Percentiles rank a stretch among this genome's conserved stretches.
Conservation (phyloP, 768 basidiomycete genomes). For the Leucocoprinus sp. region DNA sequence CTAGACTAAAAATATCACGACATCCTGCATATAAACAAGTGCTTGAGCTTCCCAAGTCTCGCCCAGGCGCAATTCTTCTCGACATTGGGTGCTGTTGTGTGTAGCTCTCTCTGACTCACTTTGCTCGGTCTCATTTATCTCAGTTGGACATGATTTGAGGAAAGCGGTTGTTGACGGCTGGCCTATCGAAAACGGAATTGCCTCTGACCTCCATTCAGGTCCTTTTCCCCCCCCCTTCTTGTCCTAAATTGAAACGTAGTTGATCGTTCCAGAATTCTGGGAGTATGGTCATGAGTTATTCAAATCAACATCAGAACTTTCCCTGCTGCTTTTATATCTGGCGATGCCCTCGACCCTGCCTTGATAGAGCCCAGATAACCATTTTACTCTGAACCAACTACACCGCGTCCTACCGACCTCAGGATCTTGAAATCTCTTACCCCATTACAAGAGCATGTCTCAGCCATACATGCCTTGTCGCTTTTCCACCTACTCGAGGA, state of each 20-base stretch:
- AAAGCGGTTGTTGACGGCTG: conserved; percentile 33
- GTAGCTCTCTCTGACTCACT: conserved; percentile 8
- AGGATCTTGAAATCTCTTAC: conserved; percentile 18
- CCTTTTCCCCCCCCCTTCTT: background rate
- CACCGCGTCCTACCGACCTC: background rate
- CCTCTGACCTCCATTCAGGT: conserved; percentile 29
- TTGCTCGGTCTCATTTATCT: background rate
- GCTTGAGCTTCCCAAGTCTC: conserved; percentile 19
- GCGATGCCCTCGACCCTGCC: conserved; percentile 41
- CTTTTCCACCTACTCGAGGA: conserved; percentile 28
- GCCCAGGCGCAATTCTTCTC: conserved; percentile 26
- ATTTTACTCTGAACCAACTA: conserved; percentile 10
- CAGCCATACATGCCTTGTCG: conserved; percentile 29
- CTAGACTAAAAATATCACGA: conserved; percentile 26
- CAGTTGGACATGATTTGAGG: conserved; percentile 34
- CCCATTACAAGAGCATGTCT: conserved; percentile 32
- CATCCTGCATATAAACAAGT: conserved; percentile 26
- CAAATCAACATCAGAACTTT: conserved; percentile 41
- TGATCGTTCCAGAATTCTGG: conserved; percentile 41
- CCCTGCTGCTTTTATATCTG: conserved; percentile 46
- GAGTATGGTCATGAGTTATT: conserved; percentile 57
- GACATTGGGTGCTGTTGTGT: conserved; percentile 40
- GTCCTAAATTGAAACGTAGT: too few species aligned
- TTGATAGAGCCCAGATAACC: conserved; percentile 28
- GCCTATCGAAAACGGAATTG: conserved; percentile 27